Percentiles rank a stretch among this genome's conserved stretches.
Conservation (phyloP, 2,329 filamentous ascomycete genomes). For the Diplodia seriata region DNA sequence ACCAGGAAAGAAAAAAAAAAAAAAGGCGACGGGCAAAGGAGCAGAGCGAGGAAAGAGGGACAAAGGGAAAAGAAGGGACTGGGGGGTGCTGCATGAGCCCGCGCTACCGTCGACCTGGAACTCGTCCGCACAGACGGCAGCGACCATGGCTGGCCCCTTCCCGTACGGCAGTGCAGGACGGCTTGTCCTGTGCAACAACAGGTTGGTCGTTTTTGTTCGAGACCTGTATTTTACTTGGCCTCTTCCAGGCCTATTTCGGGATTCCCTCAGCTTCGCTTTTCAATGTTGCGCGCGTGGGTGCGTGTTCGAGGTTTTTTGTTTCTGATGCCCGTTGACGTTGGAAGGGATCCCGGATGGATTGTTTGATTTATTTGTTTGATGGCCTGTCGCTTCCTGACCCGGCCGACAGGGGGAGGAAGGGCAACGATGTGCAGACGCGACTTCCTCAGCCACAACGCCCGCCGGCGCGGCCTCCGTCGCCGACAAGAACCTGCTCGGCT, state of each 20-base stretch:
- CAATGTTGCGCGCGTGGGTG: not conserved
- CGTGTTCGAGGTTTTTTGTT: too few relatives aligned
- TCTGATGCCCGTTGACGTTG: too few relatives aligned
- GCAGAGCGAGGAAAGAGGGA: not conserved
- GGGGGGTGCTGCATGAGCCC: not conserved
- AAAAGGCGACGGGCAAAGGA: not conserved
- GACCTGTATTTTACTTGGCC: not conserved
- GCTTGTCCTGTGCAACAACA: not conserved
- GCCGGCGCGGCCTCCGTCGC: not conserved
- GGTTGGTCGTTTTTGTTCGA: not conserved
- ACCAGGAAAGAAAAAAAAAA: not conserved
- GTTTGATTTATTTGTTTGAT: not conserved
- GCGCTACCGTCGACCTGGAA: not conserved
- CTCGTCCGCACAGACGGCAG: not conserved
- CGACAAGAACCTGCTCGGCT: not conserved
- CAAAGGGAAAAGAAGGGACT: too few relatives aligned
- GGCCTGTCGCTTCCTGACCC: not conserved
- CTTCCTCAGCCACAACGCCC: not conserved
- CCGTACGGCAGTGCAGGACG: not conserved
- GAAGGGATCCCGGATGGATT: too few relatives aligned
- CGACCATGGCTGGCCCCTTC: not conserved
- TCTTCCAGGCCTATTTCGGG: not conserved
- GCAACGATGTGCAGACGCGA: not conserved
- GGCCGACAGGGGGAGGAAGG: conserved; percentile 7
- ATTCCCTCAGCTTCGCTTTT: not conserved